These are phyloP conservation scores for Mortierella alpina DNA, from an alignment of 192 early-diverging fungal genomes.

Conservation along the genomic window DNA sequence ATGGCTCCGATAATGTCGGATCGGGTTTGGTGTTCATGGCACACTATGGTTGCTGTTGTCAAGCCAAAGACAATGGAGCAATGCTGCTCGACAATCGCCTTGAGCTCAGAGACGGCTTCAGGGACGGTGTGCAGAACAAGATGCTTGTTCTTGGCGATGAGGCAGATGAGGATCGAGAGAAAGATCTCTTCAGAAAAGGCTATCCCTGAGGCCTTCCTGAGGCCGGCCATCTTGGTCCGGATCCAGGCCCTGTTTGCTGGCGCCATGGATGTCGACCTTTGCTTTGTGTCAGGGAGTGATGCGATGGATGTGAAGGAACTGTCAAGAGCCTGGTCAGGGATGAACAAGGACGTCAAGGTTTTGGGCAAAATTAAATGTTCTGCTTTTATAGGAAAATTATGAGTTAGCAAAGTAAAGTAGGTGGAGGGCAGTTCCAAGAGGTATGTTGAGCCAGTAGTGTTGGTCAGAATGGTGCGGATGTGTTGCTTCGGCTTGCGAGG, in stretches of 20 bases:
- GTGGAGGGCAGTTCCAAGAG: constrained; percentile 19
- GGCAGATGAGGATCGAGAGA: constrained; percentile 66
- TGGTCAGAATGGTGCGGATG: not conserved
- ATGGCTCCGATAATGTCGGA: constrained; percentile 50
- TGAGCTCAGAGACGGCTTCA: constrained; percentile 56
- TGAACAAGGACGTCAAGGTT: no score
- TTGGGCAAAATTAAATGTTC: no score
- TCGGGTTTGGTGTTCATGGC: constrained; percentile 49
- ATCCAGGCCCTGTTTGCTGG: constrained; percentile 58
- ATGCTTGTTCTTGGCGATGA: constrained; percentile 62
- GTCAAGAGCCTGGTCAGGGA: no score
- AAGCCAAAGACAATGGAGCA: constrained; percentile 44
- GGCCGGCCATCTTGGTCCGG: constrained; percentile 53
- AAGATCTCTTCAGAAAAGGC: constrained; percentile 65
- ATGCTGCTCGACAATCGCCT: constrained; percentile 56
- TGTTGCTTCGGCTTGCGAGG: not conserved
- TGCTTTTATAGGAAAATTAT: no score
- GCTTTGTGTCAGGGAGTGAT: no score
- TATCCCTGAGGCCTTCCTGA: constrained; percentile 55
- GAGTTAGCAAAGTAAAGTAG: not conserved
- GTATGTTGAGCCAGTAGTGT: not conserved
- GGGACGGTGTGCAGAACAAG: constrained; percentile 57
- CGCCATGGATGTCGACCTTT: constrained; percentile 15
- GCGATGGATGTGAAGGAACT: no score
- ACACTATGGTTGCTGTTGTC: constrained; percentile 57